phyloP scores from a whole-genome alignment of 208 protist species.

The Leishmania braziliensis region DNA sequence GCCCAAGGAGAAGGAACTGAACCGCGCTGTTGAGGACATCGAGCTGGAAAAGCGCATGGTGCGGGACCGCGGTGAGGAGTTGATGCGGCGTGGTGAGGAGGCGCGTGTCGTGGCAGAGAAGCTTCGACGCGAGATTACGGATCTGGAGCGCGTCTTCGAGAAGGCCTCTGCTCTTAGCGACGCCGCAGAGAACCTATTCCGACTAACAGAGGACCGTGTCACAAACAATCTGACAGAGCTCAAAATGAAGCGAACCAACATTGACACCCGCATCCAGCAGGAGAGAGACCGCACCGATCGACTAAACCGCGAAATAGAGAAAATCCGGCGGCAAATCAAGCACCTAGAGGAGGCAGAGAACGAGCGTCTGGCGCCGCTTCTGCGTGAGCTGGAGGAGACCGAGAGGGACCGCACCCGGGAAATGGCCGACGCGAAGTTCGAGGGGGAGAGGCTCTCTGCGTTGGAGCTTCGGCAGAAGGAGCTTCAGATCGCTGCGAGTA shows the following conservation, averaged over 20 bases:
- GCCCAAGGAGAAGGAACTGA: slow-evolving; percentile 84
- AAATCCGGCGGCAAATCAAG: slow-evolving; percentile 75
- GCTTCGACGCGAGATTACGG: slow-evolving; percentile 67
- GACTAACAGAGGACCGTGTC: slow-evolving; percentile 64
- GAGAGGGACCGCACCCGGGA: slow-evolving; percentile 66
- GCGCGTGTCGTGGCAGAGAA: slow-evolving; percentile 78
- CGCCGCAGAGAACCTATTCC: slow-evolving; percentile 60
- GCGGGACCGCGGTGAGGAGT: slow-evolving; percentile 83
- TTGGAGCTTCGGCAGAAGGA: slow-evolving; percentile 71
- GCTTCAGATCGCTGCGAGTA: slow-evolving; percentile 53
- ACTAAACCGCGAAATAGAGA: slow-evolving; percentile 76
- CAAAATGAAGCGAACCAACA: slow-evolving; percentile 65
- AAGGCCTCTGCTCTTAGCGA: slow-evolving; percentile 38
- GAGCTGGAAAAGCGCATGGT: slow-evolving; percentile 85
- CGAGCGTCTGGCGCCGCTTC: slow-evolving; percentile 51
- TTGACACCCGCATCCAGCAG: slow-evolving; percentile 78
- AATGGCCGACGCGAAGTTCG: slow-evolving; percentile 73
- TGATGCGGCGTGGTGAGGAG: slow-evolving; percentile 84
- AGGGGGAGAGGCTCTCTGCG: slow-evolving; percentile 71
- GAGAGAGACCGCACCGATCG: slow-evolving; percentile 78
- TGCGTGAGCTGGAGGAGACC: slow-evolving; percentile 51
- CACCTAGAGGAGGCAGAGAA: slow-evolving; percentile 80
- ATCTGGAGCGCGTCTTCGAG: slow-evolving; percentile 71
- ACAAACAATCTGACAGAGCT: slow-evolving; percentile 55
- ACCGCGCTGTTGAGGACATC: slow-evolving; percentile 79